Base-by-base conservation (phyloP, 805 yeast genomes). In the Priceomyces haplophilus region DNA sequence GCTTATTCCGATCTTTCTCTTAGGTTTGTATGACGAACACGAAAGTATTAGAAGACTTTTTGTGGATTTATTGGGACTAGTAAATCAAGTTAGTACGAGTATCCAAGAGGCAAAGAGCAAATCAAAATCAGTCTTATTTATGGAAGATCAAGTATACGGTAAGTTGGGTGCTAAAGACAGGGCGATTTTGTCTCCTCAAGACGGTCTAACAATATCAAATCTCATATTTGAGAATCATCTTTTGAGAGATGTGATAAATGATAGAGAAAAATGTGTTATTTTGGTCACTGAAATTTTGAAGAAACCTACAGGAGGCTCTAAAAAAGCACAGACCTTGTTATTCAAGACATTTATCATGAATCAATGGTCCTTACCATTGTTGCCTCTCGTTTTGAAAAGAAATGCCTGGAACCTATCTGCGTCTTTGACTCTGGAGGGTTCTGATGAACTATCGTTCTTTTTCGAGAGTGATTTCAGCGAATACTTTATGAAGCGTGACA, bases 111-210 rank as follows among this genome's bases (percentile, higher is more conserved):
- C 13, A 37, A 56, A 51, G 40, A 65, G 68, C 36, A 72, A 70
- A 42, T 52, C 68, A n/a, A 55, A 61, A 33, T 46, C 58, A 11
- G 30, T 43, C 1, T 55, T 80, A 42, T 72, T 77, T 48, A 59
- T 83, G 60, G 73, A 73, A 23, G 70, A 76, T 13, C 69, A 72
- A 36, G 69, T 88, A 12, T 90, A 84, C 56, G 88, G 84, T 10
- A 55, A 67, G 7, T 52, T 53, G 12, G 61, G 69, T 10, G 69
- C 77, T 2, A 53, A 65, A 10, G 64, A 70, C 13, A 61, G 85
- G 39, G 78, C 83, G 19, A 67, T 82, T 41, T 70, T 87, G 19
- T 65, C 83, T 17, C 84, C 88, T 29, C 76, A 76, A 36, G 96
- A 88, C 56, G 79, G 80, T n/a, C 66, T 44, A 64, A 68, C 20